phyloP scores from a whole-genome alignment of 768 basidiomycete genomes.

The Panaeolus cyanescens region DNA sequence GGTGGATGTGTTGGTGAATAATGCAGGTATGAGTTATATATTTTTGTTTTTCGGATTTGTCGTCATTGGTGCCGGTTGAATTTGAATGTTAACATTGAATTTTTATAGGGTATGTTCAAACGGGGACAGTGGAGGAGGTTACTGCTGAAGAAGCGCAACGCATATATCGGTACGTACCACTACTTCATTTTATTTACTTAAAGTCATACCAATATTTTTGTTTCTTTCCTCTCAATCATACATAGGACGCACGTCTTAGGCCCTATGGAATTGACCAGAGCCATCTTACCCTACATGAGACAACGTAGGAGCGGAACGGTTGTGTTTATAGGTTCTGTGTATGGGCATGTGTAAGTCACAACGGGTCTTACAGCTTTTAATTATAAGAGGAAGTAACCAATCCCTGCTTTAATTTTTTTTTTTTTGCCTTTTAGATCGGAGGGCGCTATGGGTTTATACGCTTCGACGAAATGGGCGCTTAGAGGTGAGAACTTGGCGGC shows the following conservation, averaged over 20 bases:
- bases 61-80: too few relatives aligned
- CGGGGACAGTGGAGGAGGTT: too few relatives aligned
- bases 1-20: constrained; percentile 49
- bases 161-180: not conserved
- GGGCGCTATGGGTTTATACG: constrained; percentile 37
- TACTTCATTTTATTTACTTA: too few relatives aligned
- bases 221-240: not conserved
- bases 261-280: constrained; percentile 41
- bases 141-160: too few relatives aligned
- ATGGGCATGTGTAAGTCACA: constrained; percentile 31
- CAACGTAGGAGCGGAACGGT: constrained; percentile 41
- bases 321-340: constrained; percentile 45
- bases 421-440: constrained; percentile 22
- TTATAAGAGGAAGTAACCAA: not conserved
- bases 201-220: too few relatives aligned
- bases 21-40: too few relatives aligned
- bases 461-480: constrained; percentile 41
- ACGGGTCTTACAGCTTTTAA: too few relatives aligned
- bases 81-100: too few relatives aligned
- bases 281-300: constrained; percentile 51
- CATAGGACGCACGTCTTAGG: constrained; percentile 49
- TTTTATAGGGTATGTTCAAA: too few relatives aligned
- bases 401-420: too few relatives aligned
- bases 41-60: too few relatives aligned
- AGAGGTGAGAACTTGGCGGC: too few relatives aligned